Base-by-base conservation (phyloP, 371 early-diverging fungal species). In the Mucor plumbeus region DNA sequence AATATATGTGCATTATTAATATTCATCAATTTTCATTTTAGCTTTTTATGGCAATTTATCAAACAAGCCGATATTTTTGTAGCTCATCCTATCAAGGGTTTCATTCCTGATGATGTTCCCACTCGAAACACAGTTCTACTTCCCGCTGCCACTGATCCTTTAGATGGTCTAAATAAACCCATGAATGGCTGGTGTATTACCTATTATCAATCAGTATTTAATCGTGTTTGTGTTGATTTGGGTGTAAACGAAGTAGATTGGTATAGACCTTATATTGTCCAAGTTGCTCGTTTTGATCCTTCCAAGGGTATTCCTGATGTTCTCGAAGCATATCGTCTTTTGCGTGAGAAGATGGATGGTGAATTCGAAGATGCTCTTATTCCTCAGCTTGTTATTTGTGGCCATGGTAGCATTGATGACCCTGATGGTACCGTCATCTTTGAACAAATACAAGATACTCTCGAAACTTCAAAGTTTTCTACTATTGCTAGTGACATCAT, bases 281-380 rank as follows among this genome's bases (percentile, higher is more conserved):
- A 95, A 79, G 87, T 95, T n/a, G 89, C 92, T 26, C 81, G 96
- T 34, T 95, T 95, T 61, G 96, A 95, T 77, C 96, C 96, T n/a
- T 90, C 92, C 55, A 95, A 95, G 80, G 95, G 94, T 80, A 91
- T 94, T 38, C 90, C 89, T 5, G 92, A 94, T 69, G 88, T 92
- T 8, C 68, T 95, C 15, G 86, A 92, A 65, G 83, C 93, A 0
- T 95, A 92, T 71, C 75, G 85, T 26, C 57, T 77, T 9, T 79
- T 95, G 47, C 90, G 92, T 63, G 67, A 71, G 34, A 86, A 80
- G 59, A 75, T 91, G 66, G 71, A 75, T 9, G 65, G 58, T 11
- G 76, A 77, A 55, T 65, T 80, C 19, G 71, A 73, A 21, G 78
- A 74, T 5, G 69, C 55, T 9, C 60, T 80, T 31, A 80, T 82